Base-by-base conservation (phyloP, 371 early-diverging fungal genomes). In the Syncephalastrum racemosum region DNA sequence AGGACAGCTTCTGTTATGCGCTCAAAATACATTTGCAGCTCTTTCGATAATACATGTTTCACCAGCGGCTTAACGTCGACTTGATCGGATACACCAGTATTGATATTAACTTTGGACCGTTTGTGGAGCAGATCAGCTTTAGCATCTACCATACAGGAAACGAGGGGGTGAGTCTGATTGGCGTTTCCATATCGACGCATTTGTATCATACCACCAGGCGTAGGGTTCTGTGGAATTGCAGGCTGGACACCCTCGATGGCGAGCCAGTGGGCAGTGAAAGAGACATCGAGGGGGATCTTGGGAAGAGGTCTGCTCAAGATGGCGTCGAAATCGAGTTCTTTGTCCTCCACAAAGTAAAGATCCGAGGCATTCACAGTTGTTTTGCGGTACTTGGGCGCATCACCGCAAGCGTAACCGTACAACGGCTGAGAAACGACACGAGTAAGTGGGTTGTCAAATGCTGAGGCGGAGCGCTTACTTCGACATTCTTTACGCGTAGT, bases 211-310 rank as follows among this genome's bases (percentile, higher is more conserved):
- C 90, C 91, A 42, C 80, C 75, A 0, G 93, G 90, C 2, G 93
- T 85, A 19, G 99, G 99, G 67, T 99, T 99, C 75, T 99, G 98
- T 24, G 96, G 94, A 62, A 97, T 99, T 13, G 91, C 89, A 36
- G 99, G 99, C 71, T 99, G 99, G 4, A 98, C 97, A 19, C 99
- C 99, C 62, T 99, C 99, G 58, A 99, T 93, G 3, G 99, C 99
- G 13, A 99, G 86, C 97, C 98, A 98, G 70, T 98, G 98, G n/a
- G 90, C 93, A 2, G 94, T 94, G 60, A 88, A 93, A 2, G 87
- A 82, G 0, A 92, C 85, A 51, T 95, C 94, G 22, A 90, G 75
- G 1, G 99, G 99, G 4, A 98, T 92, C 53, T 92, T 90, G 1
- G 99, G 99, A 15, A 99, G 77, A 0, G 97, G 95, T 22, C 87